A percentile compares a stretch with the other conserved stretches of the same genome.
phyloP scores from a whole-genome alignment of 2,329 filamentous ascomycete genomes.

The Fusarium solani-melongenae region DNA sequence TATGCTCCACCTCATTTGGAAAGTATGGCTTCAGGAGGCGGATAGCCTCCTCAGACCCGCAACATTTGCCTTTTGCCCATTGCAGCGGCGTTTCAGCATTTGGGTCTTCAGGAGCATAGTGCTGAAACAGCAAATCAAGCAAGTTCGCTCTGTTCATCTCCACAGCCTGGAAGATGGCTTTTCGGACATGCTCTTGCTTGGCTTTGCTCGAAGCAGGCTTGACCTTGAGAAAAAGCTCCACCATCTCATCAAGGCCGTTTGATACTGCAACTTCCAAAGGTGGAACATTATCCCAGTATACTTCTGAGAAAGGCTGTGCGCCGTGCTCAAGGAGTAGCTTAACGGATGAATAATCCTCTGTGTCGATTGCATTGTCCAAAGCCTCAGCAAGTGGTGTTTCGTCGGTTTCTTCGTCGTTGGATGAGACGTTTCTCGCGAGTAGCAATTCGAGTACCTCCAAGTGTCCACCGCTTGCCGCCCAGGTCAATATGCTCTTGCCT shows the following conservation, averaged over 20 bases:
- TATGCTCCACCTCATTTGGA: background rate
- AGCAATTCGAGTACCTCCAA: background rate
- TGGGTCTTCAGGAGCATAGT: background rate
- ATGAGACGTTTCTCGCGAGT: background rate
- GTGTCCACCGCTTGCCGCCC: background rate
- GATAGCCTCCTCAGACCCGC: background rate
- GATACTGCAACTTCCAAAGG: background rate
- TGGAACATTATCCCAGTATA: background rate
- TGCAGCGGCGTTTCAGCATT: background rate
- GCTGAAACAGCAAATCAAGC: background rate
- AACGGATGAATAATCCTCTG: background rate
- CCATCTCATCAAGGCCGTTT: background rate
- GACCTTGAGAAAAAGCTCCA: background rate
- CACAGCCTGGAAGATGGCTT: background rate
- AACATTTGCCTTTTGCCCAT: background rate
- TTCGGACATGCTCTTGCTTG: background rate
- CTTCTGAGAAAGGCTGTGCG: background rate
- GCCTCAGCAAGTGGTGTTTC: background rate
- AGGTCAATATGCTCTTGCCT: background rate
- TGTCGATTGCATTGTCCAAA: background rate
- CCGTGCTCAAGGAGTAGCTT: background rate
- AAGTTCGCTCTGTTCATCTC: background rate
- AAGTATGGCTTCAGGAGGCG: background rate
- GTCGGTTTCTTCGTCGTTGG: background rate
- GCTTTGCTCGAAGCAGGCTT: background rate